A percentile compares a stretch with the other conserved stretches of the same genome.
These are phyloP conservation scores for Primulina tabacum DNA, from an alignment of 257 asterid species.

Conservation along the genomic window DNA sequence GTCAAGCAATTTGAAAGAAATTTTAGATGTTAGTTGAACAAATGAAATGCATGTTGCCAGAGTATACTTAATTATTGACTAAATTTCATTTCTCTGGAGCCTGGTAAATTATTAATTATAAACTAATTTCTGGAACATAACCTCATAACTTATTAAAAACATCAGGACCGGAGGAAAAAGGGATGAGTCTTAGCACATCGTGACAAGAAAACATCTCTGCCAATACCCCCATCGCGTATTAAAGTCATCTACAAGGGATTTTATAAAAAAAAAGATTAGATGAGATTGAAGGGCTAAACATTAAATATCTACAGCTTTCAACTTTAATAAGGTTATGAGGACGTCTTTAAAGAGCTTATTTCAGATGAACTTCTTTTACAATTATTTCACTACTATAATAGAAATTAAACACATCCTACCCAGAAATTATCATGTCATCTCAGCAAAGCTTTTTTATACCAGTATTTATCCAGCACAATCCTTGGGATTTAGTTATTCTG, in stretches of 20 bases:
- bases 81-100: not conserved
- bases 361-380: not conserved
- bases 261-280: not conserved
- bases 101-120: not conserved
- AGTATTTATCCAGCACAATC: too few species aligned
- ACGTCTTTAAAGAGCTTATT: too few species aligned
- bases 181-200: not conserved
- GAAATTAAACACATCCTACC: too few species aligned
- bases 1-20: not conserved
- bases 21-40: too few species aligned
- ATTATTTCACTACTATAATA: too few species aligned
- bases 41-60: not conserved
- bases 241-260: not conserved
- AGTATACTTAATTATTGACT: not conserved
- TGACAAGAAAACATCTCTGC: not conserved
- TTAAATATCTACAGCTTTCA: not conserved
- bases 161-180: not conserved
- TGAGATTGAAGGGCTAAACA: not conserved
- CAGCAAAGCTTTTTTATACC: too few species aligned
- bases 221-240: not conserved
- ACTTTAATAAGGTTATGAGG: not conserved
- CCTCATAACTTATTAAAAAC: too few species aligned
- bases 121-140: too few species aligned
- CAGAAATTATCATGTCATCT: too few species aligned
- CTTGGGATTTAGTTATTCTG: too few species aligned